Evolutionary conservation across 2,329 filamentous ascomycete species (phyloP), one percentile per base, ranked within the genome.

Genomic region (Sporothrix pseudoabietina): DNA sequence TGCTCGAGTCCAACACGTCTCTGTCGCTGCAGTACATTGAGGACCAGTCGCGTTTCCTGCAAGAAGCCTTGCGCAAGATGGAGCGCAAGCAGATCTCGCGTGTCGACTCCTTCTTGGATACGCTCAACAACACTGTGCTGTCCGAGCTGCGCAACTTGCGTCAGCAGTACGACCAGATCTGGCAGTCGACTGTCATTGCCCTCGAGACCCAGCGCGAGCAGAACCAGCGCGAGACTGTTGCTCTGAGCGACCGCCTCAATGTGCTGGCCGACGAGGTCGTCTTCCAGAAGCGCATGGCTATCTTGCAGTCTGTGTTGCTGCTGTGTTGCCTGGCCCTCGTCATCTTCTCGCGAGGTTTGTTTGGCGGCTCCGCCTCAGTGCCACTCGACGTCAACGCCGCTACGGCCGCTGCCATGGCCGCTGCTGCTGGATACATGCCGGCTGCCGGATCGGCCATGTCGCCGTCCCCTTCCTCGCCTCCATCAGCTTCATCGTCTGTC

Each of bases 21-120:
- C 86, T 98, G 12, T 97, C 94, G 0, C 85, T 98, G 9, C 93
- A 97, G 78, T 99, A 99, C 79, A 97, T 99, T 74, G 95, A 98
- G 82, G 94, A 97, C 74, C 96, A 98, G 80, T 98, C 95, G 4
- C 91, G 90, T 68, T 94, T 97, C 75, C 85, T 98, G 54, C 91
- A 95, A 65, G 94, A 98, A 76, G 93, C 94, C 0, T 93, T 98
- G 75, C 89, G 89, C 72, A 92, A 92, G 78, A 91, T 97, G 41
- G 95, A 98, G 81, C 94, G 94, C 78, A 90, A 92, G 71, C 96
- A 98, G 80, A 84, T 97, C 19, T 85, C 88, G n/a, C 96, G 95
- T 79, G 93, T 95, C 0, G 90, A 92, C 30, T 85, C 86, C 1
- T 98, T 98, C 79, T 86, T 98, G 16, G 89, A 94, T 74, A 89